phyloP scores from a whole-genome alignment of 1,284 basidiomycete species.

The Trichosporon sp. region DNA sequence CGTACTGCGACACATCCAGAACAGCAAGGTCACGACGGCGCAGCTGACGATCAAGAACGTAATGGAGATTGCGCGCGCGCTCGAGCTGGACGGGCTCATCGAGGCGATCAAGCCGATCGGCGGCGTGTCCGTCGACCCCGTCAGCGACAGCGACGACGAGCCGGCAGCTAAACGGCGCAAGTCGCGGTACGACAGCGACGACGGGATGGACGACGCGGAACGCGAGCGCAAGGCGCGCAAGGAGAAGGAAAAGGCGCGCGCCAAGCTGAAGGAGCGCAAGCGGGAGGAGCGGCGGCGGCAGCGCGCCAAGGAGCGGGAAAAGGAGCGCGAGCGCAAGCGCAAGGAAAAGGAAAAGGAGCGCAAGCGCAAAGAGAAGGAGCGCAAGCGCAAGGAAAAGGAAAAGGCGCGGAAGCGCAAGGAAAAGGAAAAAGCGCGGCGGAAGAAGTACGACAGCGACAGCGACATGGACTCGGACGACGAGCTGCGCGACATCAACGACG shows the following conservation, averaged over 20 bases:
- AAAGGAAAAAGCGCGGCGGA: slow-evolving; percentile 29
- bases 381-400: slow-evolving; percentile 29
- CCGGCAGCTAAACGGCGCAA: slow-evolving; percentile 23
- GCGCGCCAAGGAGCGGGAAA: slow-evolving; percentile 31
- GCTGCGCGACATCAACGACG: slow-evolving; percentile 17
- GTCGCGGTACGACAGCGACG: slow-evolving; percentile 14
- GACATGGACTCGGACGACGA: slow-evolving; percentile 22
- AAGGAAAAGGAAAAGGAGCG: slow-evolving; percentile 30
- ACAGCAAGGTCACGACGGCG: slow-evolving; percentile 29
- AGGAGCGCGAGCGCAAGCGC: slow-evolving; percentile 30
- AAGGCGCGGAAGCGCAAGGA: slow-evolving; percentile 32
- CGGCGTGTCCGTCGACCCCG: slow-evolving; percentile 27
- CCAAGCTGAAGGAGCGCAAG: slow-evolving; percentile 25
- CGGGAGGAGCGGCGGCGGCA: slow-evolving; percentile 18
- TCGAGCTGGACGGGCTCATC: slow-evolving; percentile 45
- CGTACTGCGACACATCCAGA: slow-evolving; percentile 34
- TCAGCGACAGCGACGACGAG: slow-evolving; percentile 22
- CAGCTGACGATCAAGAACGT: slow-evolving; percentile 43
- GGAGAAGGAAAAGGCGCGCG: slow-evolving; percentile 23
- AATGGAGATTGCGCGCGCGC: slow-evolving; percentile 47
- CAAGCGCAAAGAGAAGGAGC: slow-evolving; percentile 28
- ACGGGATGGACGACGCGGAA: slow-evolving; percentile 31
- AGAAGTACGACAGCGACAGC: slow-evolving; percentile 25
- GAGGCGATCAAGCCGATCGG: slow-evolving; percentile 46
- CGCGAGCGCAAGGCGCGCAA: slow-evolving; percentile 25